Evolutionary conservation across 345 rosid genomes (phyloP).

Genomic region (Salix brachista): DNA sequence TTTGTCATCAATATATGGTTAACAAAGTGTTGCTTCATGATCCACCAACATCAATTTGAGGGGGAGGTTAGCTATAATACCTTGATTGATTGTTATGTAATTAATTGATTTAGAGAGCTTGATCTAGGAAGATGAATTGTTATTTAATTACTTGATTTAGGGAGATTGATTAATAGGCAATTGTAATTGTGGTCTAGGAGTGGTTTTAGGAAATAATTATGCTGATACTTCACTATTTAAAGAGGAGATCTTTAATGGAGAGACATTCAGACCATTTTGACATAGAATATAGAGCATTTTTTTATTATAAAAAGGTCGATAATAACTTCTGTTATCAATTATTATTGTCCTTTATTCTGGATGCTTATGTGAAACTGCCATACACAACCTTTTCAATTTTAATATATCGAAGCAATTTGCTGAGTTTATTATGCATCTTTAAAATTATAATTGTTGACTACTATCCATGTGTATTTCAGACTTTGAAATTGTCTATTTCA

Average conservation of each 20-base stretch:
- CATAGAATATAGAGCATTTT: not conserved
- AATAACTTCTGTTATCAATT: too few relatives aligned
- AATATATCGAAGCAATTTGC: not conserved
- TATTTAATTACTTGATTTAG: not conserved
- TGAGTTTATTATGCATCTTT: not conserved
- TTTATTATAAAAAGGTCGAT: too few relatives aligned
- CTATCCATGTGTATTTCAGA: conserved; percentile 38
- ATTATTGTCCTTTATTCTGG: not conserved
- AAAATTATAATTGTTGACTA: conserved; percentile 17
- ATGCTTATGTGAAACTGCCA: not conserved
- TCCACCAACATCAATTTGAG: not conserved
- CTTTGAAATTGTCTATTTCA: conserved; percentile 68
- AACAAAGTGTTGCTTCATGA: not conserved
- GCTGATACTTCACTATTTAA: too few relatives aligned
- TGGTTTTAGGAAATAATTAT: too few relatives aligned
- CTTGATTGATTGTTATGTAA: not conserved
- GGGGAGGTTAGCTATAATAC: not conserved
- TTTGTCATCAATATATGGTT: not conserved
- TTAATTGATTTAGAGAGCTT: not conserved
- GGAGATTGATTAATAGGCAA: too few relatives aligned
- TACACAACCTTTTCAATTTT: not conserved
- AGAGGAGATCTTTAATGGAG: too few relatives aligned
- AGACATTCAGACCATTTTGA: not conserved
- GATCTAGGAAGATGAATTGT: not conserved
- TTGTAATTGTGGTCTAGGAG: not conserved